Conservation (phyloP, 2,329 filamentous ascomycete species). For the Penicillium frequentans region DNA sequence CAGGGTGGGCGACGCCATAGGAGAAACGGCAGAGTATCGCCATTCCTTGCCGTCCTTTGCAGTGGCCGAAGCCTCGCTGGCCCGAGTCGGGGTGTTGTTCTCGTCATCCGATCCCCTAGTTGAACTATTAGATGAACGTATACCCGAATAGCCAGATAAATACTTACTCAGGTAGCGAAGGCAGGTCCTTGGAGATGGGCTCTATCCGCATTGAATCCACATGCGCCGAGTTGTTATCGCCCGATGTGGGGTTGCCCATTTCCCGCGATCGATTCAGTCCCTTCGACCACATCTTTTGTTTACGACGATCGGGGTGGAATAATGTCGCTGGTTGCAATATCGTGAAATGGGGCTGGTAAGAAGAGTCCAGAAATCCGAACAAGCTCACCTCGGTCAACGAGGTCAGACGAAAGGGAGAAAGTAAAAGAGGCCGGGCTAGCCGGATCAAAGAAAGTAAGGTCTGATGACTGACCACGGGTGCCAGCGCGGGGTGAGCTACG, state of each 20-base stretch:
- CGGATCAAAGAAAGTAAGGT: background rate
- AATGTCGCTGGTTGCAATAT: background rate
- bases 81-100: background rate
- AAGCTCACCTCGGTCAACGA: background rate
- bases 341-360: background rate
- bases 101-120: constrained; percentile 9
- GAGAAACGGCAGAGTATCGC: constrained; percentile 16
- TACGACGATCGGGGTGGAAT: background rate
- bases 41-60: constrained; percentile 3
- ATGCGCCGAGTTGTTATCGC: constrained; percentile 48
- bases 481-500: background rate
- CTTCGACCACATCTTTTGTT: constrained; percentile 56
- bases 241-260: constrained; percentile 47
- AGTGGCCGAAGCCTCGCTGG: background rate
- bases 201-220: constrained; percentile 31
- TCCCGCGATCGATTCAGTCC: constrained; percentile 48
- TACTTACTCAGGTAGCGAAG: constrained; percentile 26
- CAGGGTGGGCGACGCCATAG: constrained; percentile 13
- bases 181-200: constrained; percentile 30
- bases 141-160: background rate
- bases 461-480: background rate
- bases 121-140: background rate
- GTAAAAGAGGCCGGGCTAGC: background rate
- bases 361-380: background rate
- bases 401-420: background rate